Base-by-base conservation (phyloP, 345 rosid genomes). In the Microcos paniculata region DNA sequence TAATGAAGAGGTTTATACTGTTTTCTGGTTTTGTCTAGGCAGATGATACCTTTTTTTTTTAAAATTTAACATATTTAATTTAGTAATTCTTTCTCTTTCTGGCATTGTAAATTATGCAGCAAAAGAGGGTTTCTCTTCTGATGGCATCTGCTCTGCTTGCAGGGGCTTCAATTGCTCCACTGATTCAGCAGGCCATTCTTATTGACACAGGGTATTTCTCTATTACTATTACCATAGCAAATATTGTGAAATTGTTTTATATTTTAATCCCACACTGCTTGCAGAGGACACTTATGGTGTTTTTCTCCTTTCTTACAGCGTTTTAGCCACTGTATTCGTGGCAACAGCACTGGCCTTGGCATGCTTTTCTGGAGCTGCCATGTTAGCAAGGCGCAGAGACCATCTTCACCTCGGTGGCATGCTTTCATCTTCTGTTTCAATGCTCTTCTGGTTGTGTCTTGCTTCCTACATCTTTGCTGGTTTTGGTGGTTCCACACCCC, bases 331-430 rank as follows among this genome's bases (percentile, higher is more conserved):
- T 4, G 97, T 97, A 15, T 96, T 96, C 73, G 95, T 94, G 77
- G 99, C 98, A 61, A 90, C 97, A 30, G 94, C 92, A 0, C 24
- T 96, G 79, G 97, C 99, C 14, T 96, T 94, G 69, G 90, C 88
- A 8, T 96, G 99, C 79, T 96, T 96, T 88, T 94, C 99, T 1
- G 95, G 67, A 1, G 98, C 99, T 23, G 98, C 98, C 3, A 91
- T 92, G 97, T 24, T 92, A 71, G 98, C 98, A 0, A 94, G 89
- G 84, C 93, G 99, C 11, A 88, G 99, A 43, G 99, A 96, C 80
- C 94, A 91, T 74, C 94, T 96, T 13, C 94, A 94, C 82, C 97
- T 96, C 21, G 95, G 97, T 73, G 99, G 99, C n/a, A 72, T 96
- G 78, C 97, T 96, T 24, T 92, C 97, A 2, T 94, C 98, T 81